Evolutionary conservation across 331 rosid species (phyloP).

Genomic region (Quercus phellos): DNA sequence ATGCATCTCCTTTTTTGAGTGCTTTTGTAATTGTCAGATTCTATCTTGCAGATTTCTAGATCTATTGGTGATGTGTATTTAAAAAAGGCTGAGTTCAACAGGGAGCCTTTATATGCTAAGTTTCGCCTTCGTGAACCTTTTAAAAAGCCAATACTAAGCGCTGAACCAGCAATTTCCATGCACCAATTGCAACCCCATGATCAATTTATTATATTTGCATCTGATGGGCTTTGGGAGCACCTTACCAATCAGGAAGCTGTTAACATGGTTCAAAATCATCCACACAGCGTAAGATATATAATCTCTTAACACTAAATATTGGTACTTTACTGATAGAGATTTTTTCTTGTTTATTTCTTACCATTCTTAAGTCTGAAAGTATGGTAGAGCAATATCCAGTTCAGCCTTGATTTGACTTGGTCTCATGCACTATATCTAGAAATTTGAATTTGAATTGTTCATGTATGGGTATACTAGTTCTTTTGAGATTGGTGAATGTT

Average conservation of each 20-base stretch:
- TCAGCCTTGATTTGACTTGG: neutral
- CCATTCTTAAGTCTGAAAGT: neutral
- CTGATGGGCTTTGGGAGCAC: conserved; percentile 99
- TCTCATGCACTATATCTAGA: neutral
- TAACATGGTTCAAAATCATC: conserved; percentile 76
- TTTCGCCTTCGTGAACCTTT: conserved; percentile 79
- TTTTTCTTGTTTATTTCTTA: neutral
- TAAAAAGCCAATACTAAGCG: conserved; percentile 68
- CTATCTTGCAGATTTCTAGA: conserved; percentile 63
- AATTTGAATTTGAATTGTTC: neutral
- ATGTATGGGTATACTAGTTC: neutral
- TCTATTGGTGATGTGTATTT: conserved; percentile 87
- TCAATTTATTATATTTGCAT: conserved; percentile 83
- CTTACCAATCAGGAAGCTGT: conserved; percentile 96
- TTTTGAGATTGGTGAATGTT: neutral
- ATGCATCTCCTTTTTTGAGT: neutral
- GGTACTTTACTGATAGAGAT: neutral
- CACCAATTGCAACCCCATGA: conserved; percentile 70
- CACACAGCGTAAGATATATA: conserved; percentile 53
- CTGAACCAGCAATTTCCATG: conserved; percentile 74
- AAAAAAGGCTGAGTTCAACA: conserved; percentile 84
- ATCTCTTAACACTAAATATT: conserved; percentile 3
- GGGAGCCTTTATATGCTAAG: conserved; percentile 75
- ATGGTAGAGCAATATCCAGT: neutral
- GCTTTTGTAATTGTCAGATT: conserved; percentile 7